A percentile compares a stretch with the other conserved stretches of the same genome.
These are phyloP conservation scores for Metschnikowia gruessii DNA, from an alignment of 805 yeast genomes.

Conservation along the genomic window DNA sequence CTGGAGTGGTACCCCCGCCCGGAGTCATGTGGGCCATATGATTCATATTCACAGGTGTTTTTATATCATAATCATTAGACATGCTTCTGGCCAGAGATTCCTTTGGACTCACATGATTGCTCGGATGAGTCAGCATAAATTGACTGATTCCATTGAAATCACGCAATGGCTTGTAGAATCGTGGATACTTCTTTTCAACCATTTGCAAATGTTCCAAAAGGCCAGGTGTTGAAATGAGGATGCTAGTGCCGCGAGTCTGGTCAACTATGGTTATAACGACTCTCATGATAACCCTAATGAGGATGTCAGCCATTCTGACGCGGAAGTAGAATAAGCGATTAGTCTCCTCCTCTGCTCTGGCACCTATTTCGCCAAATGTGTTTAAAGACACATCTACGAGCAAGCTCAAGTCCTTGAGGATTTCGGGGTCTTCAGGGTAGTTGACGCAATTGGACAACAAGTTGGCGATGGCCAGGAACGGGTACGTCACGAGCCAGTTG, in stretches of 20 bases:
- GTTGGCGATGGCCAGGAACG: slow-evolving; percentile 32
- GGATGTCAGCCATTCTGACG: slow-evolving; percentile 20
- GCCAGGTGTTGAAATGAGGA: slow-evolving; percentile 16
- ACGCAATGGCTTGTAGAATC: slow-evolving; percentile 11
- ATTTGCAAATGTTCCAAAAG: slow-evolving; percentile 20
- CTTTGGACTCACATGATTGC: background rate
- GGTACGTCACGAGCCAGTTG: slow-evolving; percentile 34
- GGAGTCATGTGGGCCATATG: background rate
- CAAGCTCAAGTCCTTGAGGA: slow-evolving; percentile 28
- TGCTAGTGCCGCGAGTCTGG: slow-evolving; percentile 18
- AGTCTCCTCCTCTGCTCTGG: slow-evolving; percentile 9
- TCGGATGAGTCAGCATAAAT: slow-evolving; percentile 3
- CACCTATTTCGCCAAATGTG: slow-evolving; percentile 16
- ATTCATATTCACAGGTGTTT: background rate
- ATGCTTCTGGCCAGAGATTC: background rate
- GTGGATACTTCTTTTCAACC: slow-evolving; percentile 21
- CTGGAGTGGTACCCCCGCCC: background rate
- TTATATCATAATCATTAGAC: background rate
- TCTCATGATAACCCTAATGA: slow-evolving; percentile 24
- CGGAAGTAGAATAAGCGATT: slow-evolving; percentile 16
- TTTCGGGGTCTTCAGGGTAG: slow-evolving; percentile 29
- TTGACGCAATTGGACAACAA: slow-evolving; percentile 31
- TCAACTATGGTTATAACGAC: slow-evolving; percentile 25
- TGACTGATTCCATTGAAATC: background rate
- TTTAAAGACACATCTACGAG: slow-evolving; percentile 26